Percentiles rank a stretch among this genome's conserved stretches.
Conservation (phyloP, 179 eudicot species). For the Drosera spatulata region DNA sequence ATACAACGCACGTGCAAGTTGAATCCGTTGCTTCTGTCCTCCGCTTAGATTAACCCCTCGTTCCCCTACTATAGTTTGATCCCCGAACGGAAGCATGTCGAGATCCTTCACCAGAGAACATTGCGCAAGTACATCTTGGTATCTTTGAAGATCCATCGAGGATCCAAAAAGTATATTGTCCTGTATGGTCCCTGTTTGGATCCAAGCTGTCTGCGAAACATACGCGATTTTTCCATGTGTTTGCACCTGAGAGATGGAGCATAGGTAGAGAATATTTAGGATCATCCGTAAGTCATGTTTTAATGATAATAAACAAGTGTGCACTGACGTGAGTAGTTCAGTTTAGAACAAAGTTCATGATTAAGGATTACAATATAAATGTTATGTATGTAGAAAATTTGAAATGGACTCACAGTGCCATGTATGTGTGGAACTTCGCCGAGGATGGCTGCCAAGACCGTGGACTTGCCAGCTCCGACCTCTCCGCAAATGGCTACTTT, state of each 20-base stretch:
- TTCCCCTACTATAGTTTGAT: conserved; percentile 79
- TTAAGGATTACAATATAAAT: too few species aligned
- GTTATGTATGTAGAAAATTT: too few species aligned
- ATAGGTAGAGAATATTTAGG: too few species aligned
- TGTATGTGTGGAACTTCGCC: conserved; percentile 63
- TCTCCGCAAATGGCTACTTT: conserved; percentile 81
- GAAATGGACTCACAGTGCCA: conserved; percentile 46
- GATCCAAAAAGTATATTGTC: conserved; percentile 80
- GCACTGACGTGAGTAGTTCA: too few species aligned
- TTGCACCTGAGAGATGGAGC: conserved; percentile 28
- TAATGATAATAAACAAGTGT: too few species aligned
- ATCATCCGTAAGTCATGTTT: too few species aligned
- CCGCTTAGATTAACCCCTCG: conserved; percentile 93
- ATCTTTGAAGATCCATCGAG: conserved; percentile 40
- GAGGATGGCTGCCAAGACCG: conserved; percentile 62
- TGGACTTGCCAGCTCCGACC: conserved; percentile 84
- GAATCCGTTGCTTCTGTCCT: conserved; percentile 83
- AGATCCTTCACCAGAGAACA: conserved; percentile 67
- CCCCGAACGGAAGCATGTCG: conserved; percentile 58
- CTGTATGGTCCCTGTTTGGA: conserved; percentile 76
- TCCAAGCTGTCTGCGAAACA: conserved; percentile 90
- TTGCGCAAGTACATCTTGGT: conserved; percentile 53
- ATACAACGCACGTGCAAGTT: conserved; percentile 77
- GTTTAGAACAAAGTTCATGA: too few species aligned
- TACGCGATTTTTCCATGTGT: conserved; percentile 63